Percentiles rank a stretch among this genome's conserved stretches.
Evolutionary conservation across 2,329 filamentous ascomycete species (phyloP).

Genomic region (Boeremia exigua): DNA sequence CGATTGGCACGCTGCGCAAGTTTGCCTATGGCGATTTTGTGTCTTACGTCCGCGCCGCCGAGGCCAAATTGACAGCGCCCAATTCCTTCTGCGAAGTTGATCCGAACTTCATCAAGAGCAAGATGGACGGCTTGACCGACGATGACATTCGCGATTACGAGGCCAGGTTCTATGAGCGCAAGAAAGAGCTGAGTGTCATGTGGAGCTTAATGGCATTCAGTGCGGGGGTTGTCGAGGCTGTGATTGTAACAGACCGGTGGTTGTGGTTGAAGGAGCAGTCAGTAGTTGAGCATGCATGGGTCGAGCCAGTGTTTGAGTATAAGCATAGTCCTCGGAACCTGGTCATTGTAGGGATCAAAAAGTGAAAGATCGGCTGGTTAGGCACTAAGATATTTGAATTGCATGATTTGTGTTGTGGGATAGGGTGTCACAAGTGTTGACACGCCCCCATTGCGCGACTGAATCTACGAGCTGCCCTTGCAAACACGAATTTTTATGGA

Average conservation of each 20-base stretch:
- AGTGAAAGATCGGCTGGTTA: constrained; percentile 39
- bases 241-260: constrained; percentile 92
- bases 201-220: constrained; percentile 98
- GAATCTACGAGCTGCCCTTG: no score
- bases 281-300: constrained; percentile 78
- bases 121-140: constrained; percentile 73
- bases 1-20: constrained; percentile 85
- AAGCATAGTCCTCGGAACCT: constrained; percentile 84
- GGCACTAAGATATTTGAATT: neutral
- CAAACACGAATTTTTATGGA: no score
- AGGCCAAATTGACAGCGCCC: constrained; percentile 68
- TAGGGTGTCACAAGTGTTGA: no score
- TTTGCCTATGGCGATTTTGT: constrained; percentile 76
- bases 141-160: constrained; percentile 78
- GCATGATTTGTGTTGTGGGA: no score
- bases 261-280: constrained; percentile 80
- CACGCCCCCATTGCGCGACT: no score
- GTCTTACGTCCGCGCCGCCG: constrained; percentile 79
- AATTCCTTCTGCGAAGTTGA: constrained; percentile 46
- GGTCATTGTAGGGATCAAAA: constrained; percentile 90
- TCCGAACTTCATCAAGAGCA: constrained; percentile 63
- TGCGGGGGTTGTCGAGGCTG: constrained; percentile 83
- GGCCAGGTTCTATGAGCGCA: constrained; percentile 65
- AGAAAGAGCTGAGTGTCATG: constrained; percentile 82
- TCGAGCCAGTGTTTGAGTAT: constrained; percentile 93